Evolutionary conservation across 257 asterid genomes (phyloP).

Genomic region (Apocynum venetum): DNA sequence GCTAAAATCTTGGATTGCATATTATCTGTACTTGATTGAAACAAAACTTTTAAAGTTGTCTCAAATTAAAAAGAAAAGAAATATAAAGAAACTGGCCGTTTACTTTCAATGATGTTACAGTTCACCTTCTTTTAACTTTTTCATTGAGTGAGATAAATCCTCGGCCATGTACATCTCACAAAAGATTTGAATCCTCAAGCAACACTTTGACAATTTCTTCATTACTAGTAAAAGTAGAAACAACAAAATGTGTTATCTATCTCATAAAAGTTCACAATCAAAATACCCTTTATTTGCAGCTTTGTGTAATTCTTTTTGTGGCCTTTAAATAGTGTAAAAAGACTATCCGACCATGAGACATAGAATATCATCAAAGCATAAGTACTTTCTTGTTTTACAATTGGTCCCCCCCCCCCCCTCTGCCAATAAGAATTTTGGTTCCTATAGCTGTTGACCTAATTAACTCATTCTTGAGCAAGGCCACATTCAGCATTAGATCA

Average conservation of each 20-base stretch:
- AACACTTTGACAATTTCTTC: neutral
- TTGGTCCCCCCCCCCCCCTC: conserved; percentile 40
- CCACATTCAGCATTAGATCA: conserved; percentile 12
- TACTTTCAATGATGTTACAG: neutral
- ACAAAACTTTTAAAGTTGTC: neutral
- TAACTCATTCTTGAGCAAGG: conserved; percentile 24
- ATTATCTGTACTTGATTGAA: neutral
- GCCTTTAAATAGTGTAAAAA: neutral
- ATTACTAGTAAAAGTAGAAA: neutral
- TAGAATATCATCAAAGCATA: conserved; percentile 26
- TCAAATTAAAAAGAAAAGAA: neutral
- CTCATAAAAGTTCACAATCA: neutral
- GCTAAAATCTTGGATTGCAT: too few species aligned
- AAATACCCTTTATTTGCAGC: conserved; percentile 14
- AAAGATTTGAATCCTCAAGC: neutral
- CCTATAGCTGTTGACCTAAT: conserved; percentile 34
- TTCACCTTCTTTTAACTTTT: neutral
- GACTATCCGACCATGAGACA: conserved; percentile 21
- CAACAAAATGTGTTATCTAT: neutral
- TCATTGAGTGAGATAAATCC: neutral
- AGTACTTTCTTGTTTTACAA: conserved; percentile 5
- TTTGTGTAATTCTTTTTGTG: conserved; percentile 12
- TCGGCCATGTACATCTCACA: neutral
- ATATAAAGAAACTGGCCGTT: neutral
- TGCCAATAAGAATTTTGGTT: conserved; percentile 45